A percentile compares a stretch with the other conserved stretches of the same genome.
Conservation (phyloP, 1,139 yeast genomes). For the Lodderomyces margitis region DNA sequence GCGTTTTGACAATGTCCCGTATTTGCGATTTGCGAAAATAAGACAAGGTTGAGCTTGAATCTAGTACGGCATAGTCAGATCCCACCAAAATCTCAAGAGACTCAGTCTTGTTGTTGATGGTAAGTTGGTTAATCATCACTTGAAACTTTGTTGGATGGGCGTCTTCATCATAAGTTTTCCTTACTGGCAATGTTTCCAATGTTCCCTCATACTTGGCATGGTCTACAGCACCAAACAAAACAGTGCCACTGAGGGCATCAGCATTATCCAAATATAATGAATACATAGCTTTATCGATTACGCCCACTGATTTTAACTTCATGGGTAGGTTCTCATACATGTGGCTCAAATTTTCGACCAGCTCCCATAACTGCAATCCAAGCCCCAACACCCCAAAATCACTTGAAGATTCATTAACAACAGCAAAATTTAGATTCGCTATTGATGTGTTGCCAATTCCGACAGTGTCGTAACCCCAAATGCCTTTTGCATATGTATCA, state of each 20-base stretch:
- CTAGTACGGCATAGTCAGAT: constrained; percentile 34
- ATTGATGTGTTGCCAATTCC: constrained; percentile 41
- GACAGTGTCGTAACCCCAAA: constrained; percentile 52
- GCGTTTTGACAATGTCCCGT: constrained; percentile 24
- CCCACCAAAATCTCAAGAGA: constrained; percentile 17
- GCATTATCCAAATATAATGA: constrained; percentile 48
- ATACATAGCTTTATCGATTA: constrained; percentile 50
- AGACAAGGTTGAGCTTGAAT: constrained; percentile 44
- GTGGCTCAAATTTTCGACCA: constrained; percentile 17
- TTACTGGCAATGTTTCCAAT: constrained; percentile 13
- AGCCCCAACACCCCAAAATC: constrained; percentile 53
- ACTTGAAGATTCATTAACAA: constrained; percentile 43
- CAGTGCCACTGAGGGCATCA: constrained; percentile 26
- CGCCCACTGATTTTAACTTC: constrained; percentile 37
- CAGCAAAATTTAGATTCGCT: constrained; percentile 48
- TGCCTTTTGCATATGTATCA: constrained; percentile 56
- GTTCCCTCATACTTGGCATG: constrained; percentile 44
- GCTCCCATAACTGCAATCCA: constrained; percentile 54
- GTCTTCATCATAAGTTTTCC: constrained; percentile 9
- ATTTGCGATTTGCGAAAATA: constrained; percentile 30
- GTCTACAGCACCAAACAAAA: constrained; percentile 39
- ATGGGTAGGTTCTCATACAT: constrained; percentile 33
- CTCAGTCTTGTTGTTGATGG: constrained; percentile 22
- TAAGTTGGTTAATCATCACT: constrained; percentile 19
- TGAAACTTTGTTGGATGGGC: constrained; percentile 13